Evolutionary conservation across 176 grass and related monocot genomes (phyloP), one percentile per base, ranked within the genome.

Genomic region (Carex cristatella): DNA sequence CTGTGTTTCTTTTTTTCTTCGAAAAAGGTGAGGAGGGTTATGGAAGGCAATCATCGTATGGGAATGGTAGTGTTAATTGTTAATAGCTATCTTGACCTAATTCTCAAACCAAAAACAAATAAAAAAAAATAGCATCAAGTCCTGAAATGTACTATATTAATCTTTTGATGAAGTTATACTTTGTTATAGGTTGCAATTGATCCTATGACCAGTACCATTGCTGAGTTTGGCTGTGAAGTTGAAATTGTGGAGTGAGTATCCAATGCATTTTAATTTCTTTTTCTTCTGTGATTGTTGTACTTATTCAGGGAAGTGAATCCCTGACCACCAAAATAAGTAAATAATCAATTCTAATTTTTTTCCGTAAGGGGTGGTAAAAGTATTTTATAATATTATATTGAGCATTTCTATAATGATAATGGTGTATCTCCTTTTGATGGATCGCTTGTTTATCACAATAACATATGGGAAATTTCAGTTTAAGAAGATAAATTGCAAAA

Each of bases 21-120:
- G 28, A 49, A 80, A 80, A 67, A 99, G 93, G 90, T 99, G 83
- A 88, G 96, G 88, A 99, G 96, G 71, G 85, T 95, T 84, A 99
- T 99, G 96, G 96, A 99, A 92, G 96, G 96, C 85, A 95, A 95
- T 88, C 96, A 85, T 89, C 89, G 91, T 59, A 99, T 95, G 96
- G 93, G 96, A 94, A 99, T 99, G 96, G 96, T 94, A 79, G 28
- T 84, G 23, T 46, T 56, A 9, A 51, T 57, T 84, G 23, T 46
- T 56, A 9, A 51, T 57, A 78, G 27, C 74, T 54, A 31, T 40
- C 46, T 76, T 76, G 12, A 57, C 28, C 53, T 88, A 76, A 54
- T 69, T 69, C 11, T 32, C 40, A 55, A 57, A 77, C 3, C 44
- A 75, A 61, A 66, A 40, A 35, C 33, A 35, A 53, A 48, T 61